Evolutionary conservation across 108 stramenopile genomes (phyloP).

Genomic region (Cyclotella kingstonii): DNA sequence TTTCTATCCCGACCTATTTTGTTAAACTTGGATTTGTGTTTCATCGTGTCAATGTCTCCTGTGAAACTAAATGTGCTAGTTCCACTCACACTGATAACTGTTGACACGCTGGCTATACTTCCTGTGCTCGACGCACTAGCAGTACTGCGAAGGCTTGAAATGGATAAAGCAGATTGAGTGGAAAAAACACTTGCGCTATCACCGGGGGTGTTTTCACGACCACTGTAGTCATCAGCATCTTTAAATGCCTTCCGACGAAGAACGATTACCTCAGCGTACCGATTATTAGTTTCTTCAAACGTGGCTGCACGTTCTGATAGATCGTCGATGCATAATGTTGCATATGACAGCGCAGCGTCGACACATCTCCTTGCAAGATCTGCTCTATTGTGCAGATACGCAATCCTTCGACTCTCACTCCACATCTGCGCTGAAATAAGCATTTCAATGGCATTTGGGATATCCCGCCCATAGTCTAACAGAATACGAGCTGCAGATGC

Average conservation of each 20-base stretch:
- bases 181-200: slow-evolving; percentile 82
- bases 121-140: slow-evolving; percentile 44
- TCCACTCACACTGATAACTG: slow-evolving; percentile 72
- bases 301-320: slow-evolving; percentile 55
- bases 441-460: slow-evolving; percentile 67
- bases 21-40: slow-evolving; percentile 87
- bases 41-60: slow-evolving; percentile 55
- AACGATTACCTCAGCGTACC: slow-evolving; percentile 63
- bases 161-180: slow-evolving; percentile 60
- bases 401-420: slow-evolving; percentile 65
- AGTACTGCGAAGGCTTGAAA: slow-evolving; percentile 60
- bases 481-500: slow-evolving; percentile 71
- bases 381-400: slow-evolving; percentile 38
- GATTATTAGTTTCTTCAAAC: slow-evolving; percentile 49
- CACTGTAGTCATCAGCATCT: slow-evolving; percentile 37
- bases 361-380: slow-evolving; percentile 62
- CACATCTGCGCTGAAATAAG: slow-evolving; percentile 68
- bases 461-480: slow-evolving; percentile 73
- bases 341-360: slow-evolving; percentile 59
- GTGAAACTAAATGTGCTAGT: slow-evolving; percentile 70
- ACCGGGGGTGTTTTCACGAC: slow-evolving; percentile 37
- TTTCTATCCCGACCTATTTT: slow-evolving; percentile 52
- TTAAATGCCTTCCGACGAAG: slow-evolving; percentile 69
- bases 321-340: slow-evolving; percentile 55
- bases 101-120: slow-evolving; percentile 65